Percentiles rank a stretch among this genome's conserved stretches.
Evolutionary conservation across 306 rosid species (phyloP).

Genomic region (Ammopiptanthus mongolicus): DNA sequence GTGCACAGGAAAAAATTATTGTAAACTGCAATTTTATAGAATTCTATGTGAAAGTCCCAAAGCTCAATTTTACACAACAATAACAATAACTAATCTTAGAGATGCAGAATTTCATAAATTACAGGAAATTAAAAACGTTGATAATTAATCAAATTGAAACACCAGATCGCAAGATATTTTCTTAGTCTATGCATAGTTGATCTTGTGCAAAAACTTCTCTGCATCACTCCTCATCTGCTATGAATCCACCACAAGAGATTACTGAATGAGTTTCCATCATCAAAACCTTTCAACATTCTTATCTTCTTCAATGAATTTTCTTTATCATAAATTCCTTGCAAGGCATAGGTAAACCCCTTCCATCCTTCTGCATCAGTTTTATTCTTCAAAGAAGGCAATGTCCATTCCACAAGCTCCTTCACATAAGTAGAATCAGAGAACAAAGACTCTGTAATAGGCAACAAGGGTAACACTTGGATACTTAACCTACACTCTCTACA

Average conservation of each 20-base stretch:
- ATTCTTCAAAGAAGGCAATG: constrained; percentile 55
- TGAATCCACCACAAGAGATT: constrained; percentile 95
- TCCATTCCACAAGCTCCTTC: constrained; percentile 75
- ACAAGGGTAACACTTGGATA: constrained; percentile 67
- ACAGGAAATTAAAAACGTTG: neutral
- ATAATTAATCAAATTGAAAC: neutral
- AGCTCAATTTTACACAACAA: neutral
- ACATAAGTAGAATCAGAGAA: constrained; percentile 55
- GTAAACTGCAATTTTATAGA: neutral
- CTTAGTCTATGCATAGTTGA: neutral
- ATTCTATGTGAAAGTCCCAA: neutral
- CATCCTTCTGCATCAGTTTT: constrained; percentile 68
- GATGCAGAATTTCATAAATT: neutral
- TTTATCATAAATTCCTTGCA: constrained; percentile 68
- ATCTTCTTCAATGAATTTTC: constrained; percentile 49
- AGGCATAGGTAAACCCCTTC: constrained; percentile 84
- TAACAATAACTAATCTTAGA: neutral
- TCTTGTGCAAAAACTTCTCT: neutral
- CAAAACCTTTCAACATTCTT: constrained; percentile 53
- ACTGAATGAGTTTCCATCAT: constrained; percentile 80
- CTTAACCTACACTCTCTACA: constrained; percentile 82
- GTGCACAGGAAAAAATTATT: neutral
- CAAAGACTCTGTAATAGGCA: constrained; percentile 64
- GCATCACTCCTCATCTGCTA: constrained; percentile 42
- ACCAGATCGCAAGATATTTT: neutral